Base-by-base conservation (phyloP, 495 filamentous ascomycete species). In the Xylaria longipes region DNA sequence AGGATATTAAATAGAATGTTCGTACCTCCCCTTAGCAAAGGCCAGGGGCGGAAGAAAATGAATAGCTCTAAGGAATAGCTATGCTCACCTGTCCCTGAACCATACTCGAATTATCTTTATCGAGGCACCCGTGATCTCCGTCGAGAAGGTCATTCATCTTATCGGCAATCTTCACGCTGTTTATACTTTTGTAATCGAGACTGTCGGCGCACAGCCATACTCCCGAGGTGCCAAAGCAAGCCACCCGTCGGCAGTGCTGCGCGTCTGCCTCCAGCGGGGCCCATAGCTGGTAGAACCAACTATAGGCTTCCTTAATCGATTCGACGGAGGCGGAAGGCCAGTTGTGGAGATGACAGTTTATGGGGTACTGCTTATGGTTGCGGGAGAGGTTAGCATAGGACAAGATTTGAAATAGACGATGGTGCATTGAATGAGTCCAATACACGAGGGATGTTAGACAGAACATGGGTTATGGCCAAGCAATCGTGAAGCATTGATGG, bases 161-260 rank as follows among this genome's bases (percentile, higher is more conserved):
- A 22, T 71, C 69, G 12, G 69, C 69, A 60, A 71, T 66, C 15
- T 2, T 15, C 15, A 71, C 62, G 31, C 69, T 71, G 22, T 71
- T 71, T 6, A 50, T 37, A 5, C 29, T 58, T n/a, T 71, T 6
- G 39, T 58, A 71, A 15, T 37, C 48, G 8, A 71, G 69, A 7
- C 45, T 65, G 29, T 71, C 69, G 39, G 69, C 69, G 22, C 69
- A 71, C 20, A 71, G 35, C 69, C 69, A 71, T 3, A 71, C 69
- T 5, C 15, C 69, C 20, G 69, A 71, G 50, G 20, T 15, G 12
- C 43, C 69, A n/a, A 57, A 66, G 22, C 69, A 71, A 1, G 69
- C 69, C 41, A 71, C 41, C 20, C 69, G 50, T 0, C 69, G 69
- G 41, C 69, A 71, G 9, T 71, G 69, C 50, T 71, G 69, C 27